Evolutionary conservation across 75 land plant genomes (phyloP).

Genomic region (Pinus taeda): DNA sequence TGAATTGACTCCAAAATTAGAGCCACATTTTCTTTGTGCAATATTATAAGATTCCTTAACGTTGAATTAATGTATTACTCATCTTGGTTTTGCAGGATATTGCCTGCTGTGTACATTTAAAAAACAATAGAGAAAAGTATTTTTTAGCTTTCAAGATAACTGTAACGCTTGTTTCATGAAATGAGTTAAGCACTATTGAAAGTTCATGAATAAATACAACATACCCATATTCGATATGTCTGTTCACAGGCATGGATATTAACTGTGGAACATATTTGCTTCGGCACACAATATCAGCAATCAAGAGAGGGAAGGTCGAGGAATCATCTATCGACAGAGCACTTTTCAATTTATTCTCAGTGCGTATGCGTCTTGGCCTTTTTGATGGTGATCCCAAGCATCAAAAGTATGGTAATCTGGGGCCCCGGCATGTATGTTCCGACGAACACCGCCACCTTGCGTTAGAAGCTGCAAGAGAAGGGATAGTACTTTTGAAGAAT

Average conservation of each 20-base stretch:
- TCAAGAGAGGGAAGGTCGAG: constrained; percentile 53
- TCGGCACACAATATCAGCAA: constrained; percentile 49
- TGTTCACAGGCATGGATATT: constrained; percentile 73
- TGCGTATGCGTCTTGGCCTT: constrained; percentile 75
- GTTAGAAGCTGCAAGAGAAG: constrained; percentile 85
- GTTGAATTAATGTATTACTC: not conserved
- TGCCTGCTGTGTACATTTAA: not conserved
- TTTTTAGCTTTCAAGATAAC: not conserved
- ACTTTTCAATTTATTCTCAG: constrained; percentile 60
- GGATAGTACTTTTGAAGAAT: constrained; percentile 88
- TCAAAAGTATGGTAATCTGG: not conserved
- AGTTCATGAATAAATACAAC: too few relatives aligned
- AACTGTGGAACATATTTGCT: constrained; percentile 84
- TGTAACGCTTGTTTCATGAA: not conserved
- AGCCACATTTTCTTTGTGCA: not conserved
- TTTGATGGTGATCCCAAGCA: constrained; percentile 41
- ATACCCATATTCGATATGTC: not conserved
- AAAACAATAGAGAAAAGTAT: not conserved
- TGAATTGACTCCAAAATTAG: not conserved
- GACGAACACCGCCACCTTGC: constrained; percentile 59
- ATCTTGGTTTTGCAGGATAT: not conserved
- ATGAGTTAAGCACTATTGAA: too few relatives aligned
- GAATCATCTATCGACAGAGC: constrained; percentile 68
- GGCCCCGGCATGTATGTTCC: not conserved
- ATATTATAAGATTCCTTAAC: not conserved